Evolutionary conservation across 1,139 yeast species (phyloP).

Genomic region (Keqinozyma sinolaborantium): DNA sequence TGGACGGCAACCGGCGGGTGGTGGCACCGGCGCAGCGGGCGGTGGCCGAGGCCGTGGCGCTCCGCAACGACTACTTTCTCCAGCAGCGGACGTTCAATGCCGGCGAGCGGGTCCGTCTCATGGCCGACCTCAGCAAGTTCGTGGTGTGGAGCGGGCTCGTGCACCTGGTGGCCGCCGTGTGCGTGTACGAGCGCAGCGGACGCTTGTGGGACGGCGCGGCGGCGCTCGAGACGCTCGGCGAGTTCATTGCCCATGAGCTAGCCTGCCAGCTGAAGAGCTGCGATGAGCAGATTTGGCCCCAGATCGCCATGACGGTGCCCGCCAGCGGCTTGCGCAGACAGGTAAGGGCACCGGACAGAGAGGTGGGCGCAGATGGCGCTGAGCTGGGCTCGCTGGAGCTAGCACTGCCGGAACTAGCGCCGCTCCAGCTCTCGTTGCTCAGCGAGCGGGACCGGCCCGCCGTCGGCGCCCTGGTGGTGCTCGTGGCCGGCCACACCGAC

Average conservation of each 20-base stretch:
- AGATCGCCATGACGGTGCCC: too few species aligned
- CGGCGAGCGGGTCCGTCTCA: conserved; percentile 35
- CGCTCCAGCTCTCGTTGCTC: too few species aligned
- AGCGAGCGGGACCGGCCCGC: too few species aligned
- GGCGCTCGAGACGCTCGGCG: conserved; percentile 13
- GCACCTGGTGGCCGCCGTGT: conserved; percentile 13
- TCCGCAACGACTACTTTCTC: conserved; percentile 35
- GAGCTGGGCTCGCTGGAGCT: too few species aligned
- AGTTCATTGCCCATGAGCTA: conserved; percentile 22
- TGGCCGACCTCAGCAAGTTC: conserved; percentile 33
- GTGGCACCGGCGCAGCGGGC: conserved; percentile 33
- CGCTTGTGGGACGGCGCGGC: conserved; percentile 15
- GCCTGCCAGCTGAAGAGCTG: conserved; percentile 16
- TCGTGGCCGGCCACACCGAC: too few species aligned
- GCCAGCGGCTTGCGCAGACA: too few species aligned
- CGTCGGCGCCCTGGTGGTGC: too few species aligned
- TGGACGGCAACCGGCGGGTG: conserved; percentile 34
- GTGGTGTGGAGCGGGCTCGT: conserved; percentile 33
- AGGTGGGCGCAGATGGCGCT: too few species aligned
- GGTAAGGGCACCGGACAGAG: too few species aligned
- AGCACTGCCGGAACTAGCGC: too few species aligned
- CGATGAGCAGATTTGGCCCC: too few species aligned
- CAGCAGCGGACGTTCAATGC: conserved; percentile 35
- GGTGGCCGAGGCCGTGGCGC: conserved; percentile 21
- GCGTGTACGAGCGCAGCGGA: conserved; percentile 22